A percentile compares a stretch with the other conserved stretches of the same genome.
phyloP scores from a whole-genome alignment of 805 yeast species.

The Sugiyamaella mastotermitis region DNA sequence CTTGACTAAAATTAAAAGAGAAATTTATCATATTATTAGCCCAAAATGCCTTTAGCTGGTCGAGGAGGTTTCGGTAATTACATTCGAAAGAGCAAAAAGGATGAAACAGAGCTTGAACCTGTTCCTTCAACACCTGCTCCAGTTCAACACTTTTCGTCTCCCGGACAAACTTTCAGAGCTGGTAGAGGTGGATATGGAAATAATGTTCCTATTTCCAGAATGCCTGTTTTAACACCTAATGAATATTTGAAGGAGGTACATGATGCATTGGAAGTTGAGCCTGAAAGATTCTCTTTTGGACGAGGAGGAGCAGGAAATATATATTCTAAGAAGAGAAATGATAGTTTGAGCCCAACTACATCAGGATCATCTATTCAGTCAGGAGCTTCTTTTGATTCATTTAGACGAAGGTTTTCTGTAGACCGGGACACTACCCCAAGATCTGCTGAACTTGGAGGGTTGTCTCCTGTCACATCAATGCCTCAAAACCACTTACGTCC shows the following conservation, averaged over 20 bases:
- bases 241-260: constrained; percentile 31
- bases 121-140: constrained; percentile 30
- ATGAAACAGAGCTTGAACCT: constrained; percentile 10
- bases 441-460: no score
- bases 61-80: constrained; percentile 30
- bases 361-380: constrained; percentile 8
- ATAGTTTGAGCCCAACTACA: constrained; percentile 3
- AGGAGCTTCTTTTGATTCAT: neutral
- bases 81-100: constrained; percentile 11
- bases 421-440: neutral
- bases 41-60: constrained; percentile 26
- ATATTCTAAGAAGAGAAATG: constrained; percentile 9
- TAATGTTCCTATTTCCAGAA: constrained; percentile 26
- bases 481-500: constrained; percentile 7
- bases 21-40: no score
- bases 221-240: constrained; percentile 27
- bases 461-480: constrained; percentile 11
- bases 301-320: constrained; percentile 35
- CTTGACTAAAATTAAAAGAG: neutral
- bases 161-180: constrained; percentile 28
- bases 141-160: constrained; percentile 30
- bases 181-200: constrained; percentile 38
- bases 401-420: neutral
- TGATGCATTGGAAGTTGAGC: constrained; percentile 26
- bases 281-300: constrained; percentile 30